phyloP scores from a whole-genome alignment of 2,329 filamentous ascomycete species.

The Lasiodiplodia hormozganensis region DNA sequence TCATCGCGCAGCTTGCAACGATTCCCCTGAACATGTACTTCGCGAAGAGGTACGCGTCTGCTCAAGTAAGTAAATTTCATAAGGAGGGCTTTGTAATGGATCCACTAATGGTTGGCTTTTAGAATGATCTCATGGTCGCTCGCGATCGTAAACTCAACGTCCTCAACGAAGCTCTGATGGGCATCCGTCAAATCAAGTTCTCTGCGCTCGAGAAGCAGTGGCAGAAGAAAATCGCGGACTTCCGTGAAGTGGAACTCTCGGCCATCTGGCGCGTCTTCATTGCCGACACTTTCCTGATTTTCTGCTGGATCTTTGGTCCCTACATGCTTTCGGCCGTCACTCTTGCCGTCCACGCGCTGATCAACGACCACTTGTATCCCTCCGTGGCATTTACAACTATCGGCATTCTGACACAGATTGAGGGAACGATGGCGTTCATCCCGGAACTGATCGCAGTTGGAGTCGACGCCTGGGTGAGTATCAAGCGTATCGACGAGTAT shows the following conservation, averaged over 20 bases:
- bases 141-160: conserved; percentile 78
- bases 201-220: conserved; percentile 77
- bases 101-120: neutral
- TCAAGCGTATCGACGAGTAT: conserved; percentile 75
- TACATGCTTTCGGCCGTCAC: conserved; percentile 76
- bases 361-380: conserved; percentile 69
- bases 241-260: conserved; percentile 70
- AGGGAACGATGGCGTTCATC: conserved; percentile 72
- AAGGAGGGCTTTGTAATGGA: too few species aligned
- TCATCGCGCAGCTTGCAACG: conserved; percentile 68
- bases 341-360: conserved; percentile 70
- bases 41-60: conserved; percentile 68
- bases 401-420: conserved; percentile 75
- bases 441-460: conserved; percentile 75
- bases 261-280: conserved; percentile 72
- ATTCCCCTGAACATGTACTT: conserved; percentile 73
- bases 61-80: conserved; percentile 43
- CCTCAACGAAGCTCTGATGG: conserved; percentile 77
- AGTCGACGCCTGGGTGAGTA: conserved; percentile 76
- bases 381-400: conserved; percentile 82
- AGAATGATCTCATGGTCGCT: conserved; percentile 76
- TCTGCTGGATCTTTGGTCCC: conserved; percentile 69
- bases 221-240: conserved; percentile 71
- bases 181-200: conserved; percentile 86
- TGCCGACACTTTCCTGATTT: conserved; percentile 60